Base-by-base conservation (phyloP, 2,329 filamentous ascomycete genomes). In the Alternaria atra region DNA sequence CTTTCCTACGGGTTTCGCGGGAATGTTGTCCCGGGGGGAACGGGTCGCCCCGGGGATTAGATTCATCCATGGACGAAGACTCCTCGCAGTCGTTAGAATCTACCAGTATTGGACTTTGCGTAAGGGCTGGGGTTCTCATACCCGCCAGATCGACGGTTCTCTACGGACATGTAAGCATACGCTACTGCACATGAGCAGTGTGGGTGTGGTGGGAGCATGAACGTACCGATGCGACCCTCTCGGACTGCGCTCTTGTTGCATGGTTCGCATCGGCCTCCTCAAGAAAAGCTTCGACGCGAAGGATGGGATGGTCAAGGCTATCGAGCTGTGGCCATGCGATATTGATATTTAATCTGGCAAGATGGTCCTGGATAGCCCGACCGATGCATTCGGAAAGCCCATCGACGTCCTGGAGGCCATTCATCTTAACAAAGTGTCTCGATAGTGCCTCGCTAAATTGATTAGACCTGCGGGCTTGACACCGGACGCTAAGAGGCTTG, bases 251-350 rank as follows among this genome's bases (percentile, higher is more conserved):
- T 50, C 44, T 59, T n/a, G 48, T 43, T 32, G 34, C 39, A 51
- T 55, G 67, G 10, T 39, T 51, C 13, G 53, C 62, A 27, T 58
- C 57, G 37, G 64, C 68, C 58, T 77, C 73, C 51, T 77, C 73
- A 10, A 77, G 58, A 39, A 75, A 77, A 27, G 74, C 73, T 46
- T 77, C 74, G 17, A 77, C 52, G 5, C 74, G 70, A 10, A 77
- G 60, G 15, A 74, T 65, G 4, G 73, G 73, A 27, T 62, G 69
- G 23, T 60, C 60, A 7, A 75, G 56, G 13, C 50, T 59, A 30
- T 70, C 67, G 25, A 71, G 63, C 29, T 70, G 69, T 23, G 71
- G 71, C 74, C 71, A 76, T 37, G 68, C 58, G 7, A 66, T 32
- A 25, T 65, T 65, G 57, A 69, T 64, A 30, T 74, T 71, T 7